Conservation (phyloP, 2,329 filamentous ascomycete genomes). For the Penicillium sp. region DNA sequence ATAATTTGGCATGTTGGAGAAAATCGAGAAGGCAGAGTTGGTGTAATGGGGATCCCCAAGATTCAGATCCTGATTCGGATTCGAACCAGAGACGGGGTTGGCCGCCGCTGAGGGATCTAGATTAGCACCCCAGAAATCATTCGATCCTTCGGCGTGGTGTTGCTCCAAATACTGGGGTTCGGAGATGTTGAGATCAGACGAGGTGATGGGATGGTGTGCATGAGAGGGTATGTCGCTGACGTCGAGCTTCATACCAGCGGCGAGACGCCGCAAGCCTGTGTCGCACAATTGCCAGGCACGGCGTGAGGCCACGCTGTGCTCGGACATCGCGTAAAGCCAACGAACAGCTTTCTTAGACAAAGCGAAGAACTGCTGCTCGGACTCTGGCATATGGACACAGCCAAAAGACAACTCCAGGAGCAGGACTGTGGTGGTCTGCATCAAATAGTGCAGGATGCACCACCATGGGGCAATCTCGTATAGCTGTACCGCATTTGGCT, state of each 20-base stretch:
- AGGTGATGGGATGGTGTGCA: constrained; percentile 13
- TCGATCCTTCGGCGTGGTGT: not conserved
- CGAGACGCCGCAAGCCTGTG: constrained; percentile 29
- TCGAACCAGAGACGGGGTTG: not conserved
- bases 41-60: not conserved
- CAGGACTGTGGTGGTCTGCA: constrained; percentile 41
- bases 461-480: constrained; percentile 41
- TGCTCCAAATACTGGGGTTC: not conserved
- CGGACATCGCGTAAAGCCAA: constrained; percentile 40
- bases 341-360: constrained; percentile 38
- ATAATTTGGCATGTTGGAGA: constrained; percentile 1
- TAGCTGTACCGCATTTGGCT: constrained; percentile 36
- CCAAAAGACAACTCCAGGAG: constrained; percentile 44
- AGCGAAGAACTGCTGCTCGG: constrained; percentile 32
- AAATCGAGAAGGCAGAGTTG: not conserved
- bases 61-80: not conserved
- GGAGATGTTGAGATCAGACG: constrained; percentile 5
- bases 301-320: constrained; percentile 34
- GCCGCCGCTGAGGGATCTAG: constrained; percentile 7
- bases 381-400: constrained; percentile 39
- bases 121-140: constrained; percentile 9
- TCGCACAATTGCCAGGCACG: constrained; percentile 42
- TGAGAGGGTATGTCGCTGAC: constrained; percentile 29
- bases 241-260: constrained; percentile 32
- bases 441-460: constrained; percentile 41